Base-by-base conservation (phyloP, 805 yeast genomes). In the Priceomyces melissophilus region DNA sequence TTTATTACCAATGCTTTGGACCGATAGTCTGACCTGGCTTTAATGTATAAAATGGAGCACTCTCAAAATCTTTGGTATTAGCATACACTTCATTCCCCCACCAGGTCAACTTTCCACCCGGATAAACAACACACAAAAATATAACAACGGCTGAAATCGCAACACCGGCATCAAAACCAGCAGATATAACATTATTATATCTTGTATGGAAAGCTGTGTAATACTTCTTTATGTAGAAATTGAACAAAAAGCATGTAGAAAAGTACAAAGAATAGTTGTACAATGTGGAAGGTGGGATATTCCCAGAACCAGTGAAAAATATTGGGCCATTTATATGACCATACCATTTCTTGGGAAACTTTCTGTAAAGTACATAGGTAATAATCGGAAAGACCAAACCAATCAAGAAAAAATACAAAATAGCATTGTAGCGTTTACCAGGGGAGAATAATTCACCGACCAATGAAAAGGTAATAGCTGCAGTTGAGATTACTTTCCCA, bases 271-370 rank as follows among this genome's bases (percentile, higher is more conserved):
- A 71, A 58, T 80, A 81, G 57, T 80, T 81, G 58, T 81, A 82
- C 23, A 85, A 80, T 3, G 88, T 81, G 30, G 86, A 83, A 32
- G 91, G 90, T 11, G 91, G 90, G 50, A 82, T 78, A 49, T 71
- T 69, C 34, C 81, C 82, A n/a, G 73, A 63, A 49, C 73, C 75
- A 11, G 67, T 57, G 57, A 69, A 69, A 60, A 69, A 69, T 35
- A 69, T 68, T 9, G 70, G 69, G 67, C 69, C 58, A 52, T 59
- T 53, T 49, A 61, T 47, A 55, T 60, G 55, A 37, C 47, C 52
- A 34, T 55, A 47, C 35, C 58, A 58, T 10, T 63, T 54, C 50
- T 61, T 63, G 44, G 75, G 75, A 69, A 70, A 69, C 50, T 67
- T 69, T 57, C 58, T 66, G 49, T 62, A 59, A 37, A 69, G 49